phyloP scores from a whole-genome alignment of 2,329 filamentous ascomycete species.

The Rhinocladiella mackenziei region DNA sequence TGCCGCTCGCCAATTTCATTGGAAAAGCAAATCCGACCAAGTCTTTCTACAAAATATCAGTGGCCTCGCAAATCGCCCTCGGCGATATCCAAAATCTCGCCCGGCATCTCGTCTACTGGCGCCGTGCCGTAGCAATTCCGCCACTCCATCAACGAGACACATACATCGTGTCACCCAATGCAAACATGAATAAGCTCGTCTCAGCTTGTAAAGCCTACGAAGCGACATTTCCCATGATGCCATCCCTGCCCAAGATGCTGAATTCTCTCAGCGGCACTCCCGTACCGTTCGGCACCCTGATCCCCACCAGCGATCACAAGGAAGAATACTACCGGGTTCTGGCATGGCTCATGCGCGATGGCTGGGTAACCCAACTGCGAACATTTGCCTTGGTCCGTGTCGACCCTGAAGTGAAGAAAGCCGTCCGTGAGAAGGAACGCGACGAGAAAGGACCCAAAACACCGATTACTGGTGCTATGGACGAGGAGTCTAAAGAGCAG shows the following conservation, averaged over 20 bases:
- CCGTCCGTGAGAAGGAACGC: conserved; percentile 62
- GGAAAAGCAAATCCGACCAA: conserved; percentile 58
- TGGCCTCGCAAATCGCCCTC: conserved; percentile 61
- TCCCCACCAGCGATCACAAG: conserved; percentile 82
- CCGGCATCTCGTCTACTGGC: conserved; percentile 93
- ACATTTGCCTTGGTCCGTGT: conserved; percentile 88
- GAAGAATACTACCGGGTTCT: conserved; percentile 85
- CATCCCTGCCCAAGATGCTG: conserved; percentile 81
- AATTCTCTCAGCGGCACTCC: conserved; percentile 74
- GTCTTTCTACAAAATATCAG: conserved; percentile 68
- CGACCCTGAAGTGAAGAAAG: conserved; percentile 74
- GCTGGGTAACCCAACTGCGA: conserved; percentile 89
- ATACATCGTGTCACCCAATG: conserved; percentile 89
- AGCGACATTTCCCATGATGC: conserved; percentile 74
- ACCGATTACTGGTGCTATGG: no score
- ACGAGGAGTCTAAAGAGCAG: no score
- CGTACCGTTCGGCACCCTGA: conserved; percentile 75
- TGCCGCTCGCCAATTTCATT: conserved; percentile 71
- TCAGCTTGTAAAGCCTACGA: conserved; percentile 69
- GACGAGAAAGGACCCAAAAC: conserved; percentile 23
- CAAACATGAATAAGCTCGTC: conserved; percentile 68
- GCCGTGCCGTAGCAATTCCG: conserved; percentile 83
- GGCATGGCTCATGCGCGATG: conserved; percentile 86
- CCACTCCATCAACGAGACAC: conserved; percentile 85
- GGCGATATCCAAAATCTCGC: conserved; percentile 81